Evolutionary conservation across 352 stramenopile genomes (phyloP).

Genomic region (Pythium guiyangense): DNA sequence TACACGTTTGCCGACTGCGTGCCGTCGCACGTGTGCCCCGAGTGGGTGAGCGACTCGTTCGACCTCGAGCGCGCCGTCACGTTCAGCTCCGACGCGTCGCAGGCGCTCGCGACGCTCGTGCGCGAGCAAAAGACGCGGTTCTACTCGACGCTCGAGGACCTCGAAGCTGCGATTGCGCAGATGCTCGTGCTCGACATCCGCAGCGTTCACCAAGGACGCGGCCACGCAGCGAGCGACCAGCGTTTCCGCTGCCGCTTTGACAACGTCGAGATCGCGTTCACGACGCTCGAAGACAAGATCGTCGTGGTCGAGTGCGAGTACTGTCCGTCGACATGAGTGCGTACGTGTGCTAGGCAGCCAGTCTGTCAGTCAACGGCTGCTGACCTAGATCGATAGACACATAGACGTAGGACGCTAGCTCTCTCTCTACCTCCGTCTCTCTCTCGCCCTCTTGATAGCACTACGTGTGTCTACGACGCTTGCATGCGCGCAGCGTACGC

Average conservation of each 20-base stretch:
- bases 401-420: neutral
- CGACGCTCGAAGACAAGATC: constrained; percentile 64
- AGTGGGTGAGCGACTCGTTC: constrained; percentile 63
- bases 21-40: constrained; percentile 41
- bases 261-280: constrained; percentile 69
- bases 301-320: constrained; percentile 51
- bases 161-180: constrained; percentile 62
- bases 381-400: neutral
- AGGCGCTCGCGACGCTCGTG: constrained; percentile 37
- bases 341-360: constrained; percentile 5
- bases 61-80: constrained; percentile 45
- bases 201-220: constrained; percentile 74
- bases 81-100: constrained; percentile 40
- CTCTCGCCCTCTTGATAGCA: neutral
- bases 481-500: constrained; percentile 5
- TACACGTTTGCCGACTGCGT: constrained; percentile 91
- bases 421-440: neutral
- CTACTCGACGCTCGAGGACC: constrained; percentile 49
- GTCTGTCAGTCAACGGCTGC: neutral
- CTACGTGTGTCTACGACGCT: neutral
- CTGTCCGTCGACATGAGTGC: constrained; percentile 7
- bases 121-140: constrained; percentile 47
- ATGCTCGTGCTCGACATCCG: constrained; percentile 84
- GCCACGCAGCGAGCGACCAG: constrained; percentile 43
- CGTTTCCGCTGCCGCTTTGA: constrained; percentile 76